phyloP scores from a whole-genome alignment of 106 monocot genomes.

The Dioscorea dumetorum region DNA sequence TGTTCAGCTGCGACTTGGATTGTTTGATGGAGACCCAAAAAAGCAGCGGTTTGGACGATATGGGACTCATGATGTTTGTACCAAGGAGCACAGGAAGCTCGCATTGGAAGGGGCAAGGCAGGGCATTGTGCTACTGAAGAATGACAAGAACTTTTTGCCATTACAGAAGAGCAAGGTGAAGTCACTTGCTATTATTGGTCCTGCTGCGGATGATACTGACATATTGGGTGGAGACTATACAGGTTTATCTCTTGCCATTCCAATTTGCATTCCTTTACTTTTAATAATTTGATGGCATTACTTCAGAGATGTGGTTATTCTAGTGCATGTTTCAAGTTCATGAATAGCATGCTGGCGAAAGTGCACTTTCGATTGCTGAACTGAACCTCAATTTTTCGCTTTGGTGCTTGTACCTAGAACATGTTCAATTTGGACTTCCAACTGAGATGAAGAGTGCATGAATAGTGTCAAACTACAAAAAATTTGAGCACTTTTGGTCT shows the following conservation, averaged over 20 bases:
- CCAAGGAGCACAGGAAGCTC: conserved; percentile 45
- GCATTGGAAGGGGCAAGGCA: conserved; percentile 60
- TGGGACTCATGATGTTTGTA: conserved; percentile 41
- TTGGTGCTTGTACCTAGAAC: too few species aligned
- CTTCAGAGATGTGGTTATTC: background rate
- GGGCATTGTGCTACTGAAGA: conserved; percentile 72
- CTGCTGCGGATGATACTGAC: conserved; percentile 38
- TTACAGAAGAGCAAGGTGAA: conserved; percentile 25
- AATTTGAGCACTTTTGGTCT: too few species aligned
- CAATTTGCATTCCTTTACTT: too few species aligned
- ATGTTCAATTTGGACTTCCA: too few species aligned
- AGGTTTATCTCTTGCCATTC: conserved; percentile 17
- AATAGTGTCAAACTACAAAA: too few species aligned
- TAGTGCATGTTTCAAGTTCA: background rate
- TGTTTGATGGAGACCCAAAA: conserved; percentile 50
- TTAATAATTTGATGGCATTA: background rate
- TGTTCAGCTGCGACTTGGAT: conserved; percentile 67
- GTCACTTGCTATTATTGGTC: conserved; percentile 72
- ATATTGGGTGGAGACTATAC: conserved; percentile 74
- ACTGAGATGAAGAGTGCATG: too few species aligned
- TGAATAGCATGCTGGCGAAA: background rate
- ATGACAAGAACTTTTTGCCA: conserved; percentile 44
- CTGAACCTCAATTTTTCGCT: too few species aligned
- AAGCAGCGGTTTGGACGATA: conserved; percentile 25
- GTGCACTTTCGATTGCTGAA: too few species aligned